Base-by-base conservation (phyloP, 2,329 filamentous ascomycete genomes). In the Catunica adiposa region DNA sequence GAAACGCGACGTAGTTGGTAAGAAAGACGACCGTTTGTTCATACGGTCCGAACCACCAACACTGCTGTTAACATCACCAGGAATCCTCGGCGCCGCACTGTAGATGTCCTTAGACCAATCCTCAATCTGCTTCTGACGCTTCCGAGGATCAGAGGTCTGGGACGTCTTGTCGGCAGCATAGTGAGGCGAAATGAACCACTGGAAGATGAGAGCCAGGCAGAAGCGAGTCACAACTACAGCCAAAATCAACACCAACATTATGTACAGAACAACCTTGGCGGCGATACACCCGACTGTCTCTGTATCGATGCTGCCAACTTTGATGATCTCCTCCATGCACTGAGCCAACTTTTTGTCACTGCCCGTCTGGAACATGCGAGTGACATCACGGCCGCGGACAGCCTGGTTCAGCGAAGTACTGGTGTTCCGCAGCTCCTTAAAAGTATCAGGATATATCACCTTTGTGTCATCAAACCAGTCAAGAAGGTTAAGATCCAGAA, bases 101-200 rank as follows among this genome's bases (percentile, higher is more conserved):
- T 98, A 97, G 63, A 98, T 98, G 65, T 98, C 92, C 61, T 97
- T 87, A 14, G 84, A 84, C 92, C 92, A 98, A 63, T 96, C 90
- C 68, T 98, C 92, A 61, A 98, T 98, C 70, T 97, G 89, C 62
- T 84, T 82, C 62, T 89, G 84, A 58, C 92, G 82, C 70, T 89
- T 84, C 67, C 90, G 89, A 61, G 83, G 80, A 66, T 92, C 80
- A 3, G 83, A 81, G 15, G 80, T 81, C 67, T 94, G 83, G 1
- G 87, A 90, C 0, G 90, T 94, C 69, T 87, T 95, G 51, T 77
- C 71, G 0, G 90, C 87, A 2, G 84, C 89, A 65, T 90, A 97
- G 60, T 83, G 83, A 62, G 84, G 83, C 66, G 86, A 85, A 61
- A 97, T 75, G 69, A 98, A 95, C 94, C 94, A 98, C 65, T 96